These are phyloP conservation scores for Pezizomycotina sp. DNA, from an alignment of 2,329 filamentous ascomycete genomes.

Conservation along the genomic window DNA sequence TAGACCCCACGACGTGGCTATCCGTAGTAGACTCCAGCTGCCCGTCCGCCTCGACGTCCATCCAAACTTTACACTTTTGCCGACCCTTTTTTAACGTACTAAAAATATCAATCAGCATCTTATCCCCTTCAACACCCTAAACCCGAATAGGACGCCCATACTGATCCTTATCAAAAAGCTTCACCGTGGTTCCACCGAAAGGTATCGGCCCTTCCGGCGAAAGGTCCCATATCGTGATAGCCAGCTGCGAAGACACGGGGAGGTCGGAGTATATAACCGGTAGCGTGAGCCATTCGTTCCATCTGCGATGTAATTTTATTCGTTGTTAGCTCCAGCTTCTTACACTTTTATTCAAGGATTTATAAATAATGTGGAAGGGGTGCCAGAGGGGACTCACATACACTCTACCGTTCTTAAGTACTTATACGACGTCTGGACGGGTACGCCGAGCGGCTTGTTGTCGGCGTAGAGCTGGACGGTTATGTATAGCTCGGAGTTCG, in stretches of 20 bases:
- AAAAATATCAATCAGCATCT: conserved; percentile 5
- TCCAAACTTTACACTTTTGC: conserved; percentile 76
- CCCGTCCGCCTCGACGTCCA: conserved; percentile 70
- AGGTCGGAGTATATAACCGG: conserved; percentile 72
- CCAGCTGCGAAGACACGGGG: conserved; percentile 65
- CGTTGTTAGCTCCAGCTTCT: conserved; percentile 9
- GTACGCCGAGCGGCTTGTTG: conserved; percentile 83
- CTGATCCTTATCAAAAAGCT: conserved; percentile 83
- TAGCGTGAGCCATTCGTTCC: conserved; percentile 92
- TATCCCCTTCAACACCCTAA: background rate
- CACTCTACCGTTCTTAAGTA: conserved; percentile 59
- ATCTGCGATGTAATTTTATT: conserved; percentile 35
- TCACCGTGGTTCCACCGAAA: conserved; percentile 83
- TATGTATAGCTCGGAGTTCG: conserved; percentile 76
- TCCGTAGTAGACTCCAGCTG: conserved; percentile 66
- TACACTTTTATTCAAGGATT: background rate
- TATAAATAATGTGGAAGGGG: background rate
- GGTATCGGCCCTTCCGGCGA: conserved; percentile 54
- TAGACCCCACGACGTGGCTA: conserved; percentile 47
- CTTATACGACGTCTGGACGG: conserved; percentile 84
- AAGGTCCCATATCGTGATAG: conserved; percentile 89
- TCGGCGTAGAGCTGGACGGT: conserved; percentile 90
- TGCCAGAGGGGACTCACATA: conserved; percentile 29
- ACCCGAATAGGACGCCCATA: conserved; percentile 28
- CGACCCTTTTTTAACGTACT: conserved; percentile 64